Percentiles rank a stretch among this genome's conserved stretches.
Evolutionary conservation across 2,329 filamentous ascomycete species (phyloP).

Genomic region (Ceratocystis harringtonii): DNA sequence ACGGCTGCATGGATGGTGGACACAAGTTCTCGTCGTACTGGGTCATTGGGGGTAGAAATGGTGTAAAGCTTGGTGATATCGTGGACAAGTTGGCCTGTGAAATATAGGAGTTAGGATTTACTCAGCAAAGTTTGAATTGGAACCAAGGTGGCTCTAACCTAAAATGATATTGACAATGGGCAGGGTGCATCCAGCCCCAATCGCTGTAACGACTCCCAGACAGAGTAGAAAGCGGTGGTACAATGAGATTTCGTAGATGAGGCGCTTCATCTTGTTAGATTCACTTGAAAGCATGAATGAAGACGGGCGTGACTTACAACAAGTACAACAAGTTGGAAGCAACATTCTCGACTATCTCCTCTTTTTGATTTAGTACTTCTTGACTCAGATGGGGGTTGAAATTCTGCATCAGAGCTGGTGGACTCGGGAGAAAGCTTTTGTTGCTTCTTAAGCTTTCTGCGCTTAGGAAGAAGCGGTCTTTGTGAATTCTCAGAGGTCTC

Average conservation of each 20-base stretch:
- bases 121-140: neutral
- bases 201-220: slow-evolving; percentile 13
- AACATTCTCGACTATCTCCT: neutral
- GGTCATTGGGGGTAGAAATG: neutral
- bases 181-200: slow-evolving; percentile 19
- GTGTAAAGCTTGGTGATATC: slow-evolving; percentile 5
- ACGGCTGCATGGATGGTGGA: neutral
- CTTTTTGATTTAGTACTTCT: neutral
- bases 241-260: slow-evolving; percentile 13
- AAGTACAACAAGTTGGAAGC: slow-evolving; percentile 2
- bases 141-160: slow-evolving; percentile 18
- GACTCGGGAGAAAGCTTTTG: neutral
- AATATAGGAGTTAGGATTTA: neutral
- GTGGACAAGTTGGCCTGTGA: slow-evolving; percentile 8
- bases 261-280: slow-evolving; percentile 10
- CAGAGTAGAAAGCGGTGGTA: slow-evolving; percentile 11
- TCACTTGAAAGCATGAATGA: neutral
- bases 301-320: slow-evolving; percentile 3
- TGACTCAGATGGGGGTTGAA: neutral
- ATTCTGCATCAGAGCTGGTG: neutral
- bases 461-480: neutral
- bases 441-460: slow-evolving; percentile 7
- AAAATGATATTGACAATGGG: slow-evolving; percentile 26
- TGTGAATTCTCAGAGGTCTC: neutral
- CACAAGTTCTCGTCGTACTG: neutral